Percentiles rank a stretch among this genome's conserved stretches.
These are phyloP conservation scores for Mallotus repandus DNA, from an alignment of 441 rosid species.

Conservation along the genomic window DNA sequence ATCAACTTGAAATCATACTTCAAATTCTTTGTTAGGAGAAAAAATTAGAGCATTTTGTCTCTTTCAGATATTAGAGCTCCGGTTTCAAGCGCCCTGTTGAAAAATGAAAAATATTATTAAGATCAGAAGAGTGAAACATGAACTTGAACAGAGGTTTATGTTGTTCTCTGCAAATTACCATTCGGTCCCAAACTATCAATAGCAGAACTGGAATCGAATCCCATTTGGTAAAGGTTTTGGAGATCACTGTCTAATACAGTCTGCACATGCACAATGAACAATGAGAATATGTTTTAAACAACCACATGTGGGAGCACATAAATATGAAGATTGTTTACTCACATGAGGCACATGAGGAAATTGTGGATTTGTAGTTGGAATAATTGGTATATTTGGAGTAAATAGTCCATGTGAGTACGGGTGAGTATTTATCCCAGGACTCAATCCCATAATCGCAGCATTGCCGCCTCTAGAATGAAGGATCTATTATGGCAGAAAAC, in stretches of 20 bases:
- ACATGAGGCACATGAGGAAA: conserved; percentile 63
- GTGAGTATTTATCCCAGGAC: conserved; percentile 42
- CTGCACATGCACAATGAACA: conserved; percentile 28
- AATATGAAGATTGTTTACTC: conserved; percentile 12
- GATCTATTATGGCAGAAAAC: conserved; percentile 38
- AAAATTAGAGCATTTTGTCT: conserved; percentile 12
- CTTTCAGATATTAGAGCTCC: conserved; percentile 43
- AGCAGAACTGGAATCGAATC: conserved; percentile 54
- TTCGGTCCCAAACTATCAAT: conserved; percentile 52
- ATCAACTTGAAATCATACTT: conserved; percentile 33
- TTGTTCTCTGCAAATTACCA: conserved; percentile 37
- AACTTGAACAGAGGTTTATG: neutral
- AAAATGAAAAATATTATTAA: neutral
- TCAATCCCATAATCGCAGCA: conserved; percentile 42
- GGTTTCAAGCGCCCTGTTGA: conserved; percentile 62
- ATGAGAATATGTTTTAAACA: neutral
- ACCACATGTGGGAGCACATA: neutral
- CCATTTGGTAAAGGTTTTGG: conserved; percentile 71
- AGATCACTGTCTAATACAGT: conserved; percentile 59
- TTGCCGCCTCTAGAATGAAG: conserved; percentile 57
- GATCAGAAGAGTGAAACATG: neutral
- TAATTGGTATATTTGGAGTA: conserved; percentile 47
- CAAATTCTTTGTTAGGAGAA: conserved; percentile 30
- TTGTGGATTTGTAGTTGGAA: conserved; percentile 49
- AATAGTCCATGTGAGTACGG: conserved; percentile 40